Base-by-base conservation (phyloP, 2,329 filamentous ascomycete species). In the Nigrograna mackinnonii region DNA sequence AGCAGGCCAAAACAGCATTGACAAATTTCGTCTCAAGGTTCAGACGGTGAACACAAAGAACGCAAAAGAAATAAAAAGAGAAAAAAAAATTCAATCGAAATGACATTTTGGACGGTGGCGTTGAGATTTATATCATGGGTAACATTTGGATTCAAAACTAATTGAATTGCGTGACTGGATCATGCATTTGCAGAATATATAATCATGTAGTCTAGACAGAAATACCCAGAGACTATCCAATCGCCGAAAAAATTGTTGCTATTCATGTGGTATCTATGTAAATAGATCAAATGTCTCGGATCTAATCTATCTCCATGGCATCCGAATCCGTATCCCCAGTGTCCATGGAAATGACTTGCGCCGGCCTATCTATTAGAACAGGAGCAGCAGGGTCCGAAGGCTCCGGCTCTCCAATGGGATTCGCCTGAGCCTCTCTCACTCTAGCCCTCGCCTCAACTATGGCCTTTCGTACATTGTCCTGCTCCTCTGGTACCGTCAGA, bases 371-470 rank as follows among this genome's bases (percentile, higher is more conserved):
- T 26, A 28, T 37, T 43, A 20, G 44, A 35, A 18, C 32, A 35
- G 24, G n/a, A 28, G 24, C 24, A n/a, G 24, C 24, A 28, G n/a
- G n/a, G 9, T 21, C 16, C 22, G 12, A 12, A 36, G 21, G 22
- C 22, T 17, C 11, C 16, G 34, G 17, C 22, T 21, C 12, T 9
- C n/a, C 24, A 9, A 28, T 9, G 24, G 24, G 24, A 9, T 28
- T 28, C 24, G 24, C 24, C 50, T 44, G n/a, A n/a, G n/a, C 39
- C 53, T 87, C 82, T 39, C 87, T 75, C 22, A 83, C 77, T 41
- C 90, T 79, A 35, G 80, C 80, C 39, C 90, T 79, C 2, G 88
- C 83, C 66, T 96, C 91, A 39, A 92, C 75, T 51, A 96, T 91
- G 6, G 89, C 89, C 67, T 85, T 89, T 46, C 90, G 79, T 48